phyloP scores from a whole-genome alignment of 345 rosid species.

The Melaleuca alternifolia region DNA sequence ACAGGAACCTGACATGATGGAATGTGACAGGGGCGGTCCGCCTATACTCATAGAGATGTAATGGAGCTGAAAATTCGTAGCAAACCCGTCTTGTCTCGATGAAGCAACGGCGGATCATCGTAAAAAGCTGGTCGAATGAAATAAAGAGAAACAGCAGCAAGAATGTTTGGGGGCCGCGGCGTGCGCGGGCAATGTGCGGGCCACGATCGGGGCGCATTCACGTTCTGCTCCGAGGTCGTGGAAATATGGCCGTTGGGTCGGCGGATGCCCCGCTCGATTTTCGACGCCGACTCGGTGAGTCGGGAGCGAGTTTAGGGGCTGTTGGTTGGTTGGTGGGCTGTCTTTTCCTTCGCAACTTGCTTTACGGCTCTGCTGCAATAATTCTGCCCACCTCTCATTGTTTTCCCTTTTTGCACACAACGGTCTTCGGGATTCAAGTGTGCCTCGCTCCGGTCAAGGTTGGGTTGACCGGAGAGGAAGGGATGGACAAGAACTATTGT shows the following conservation, averaged over 20 bases:
- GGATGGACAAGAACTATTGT: background rate
- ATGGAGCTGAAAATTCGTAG: background rate
- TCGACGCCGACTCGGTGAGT: background rate
- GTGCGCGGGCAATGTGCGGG: background rate
- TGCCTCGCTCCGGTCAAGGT: background rate
- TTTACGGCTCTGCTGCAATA: background rate
- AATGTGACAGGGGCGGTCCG: too few species aligned
- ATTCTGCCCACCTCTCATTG: background rate
- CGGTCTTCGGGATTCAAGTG: background rate
- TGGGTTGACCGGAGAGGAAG: background rate
- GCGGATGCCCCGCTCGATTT: background rate
- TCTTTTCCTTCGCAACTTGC: background rate
- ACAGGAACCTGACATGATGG: fast-evolving
- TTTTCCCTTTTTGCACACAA: background rate
- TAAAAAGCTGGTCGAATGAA: background rate
- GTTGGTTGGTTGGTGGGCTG: background rate
- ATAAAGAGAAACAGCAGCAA: background rate
- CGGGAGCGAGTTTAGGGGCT: background rate
- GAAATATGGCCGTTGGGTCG: background rate
- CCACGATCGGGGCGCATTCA: background rate
- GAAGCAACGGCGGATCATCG: too few species aligned
- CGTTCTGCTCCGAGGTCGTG: background rate
- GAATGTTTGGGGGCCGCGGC: background rate
- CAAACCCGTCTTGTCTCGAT: background rate
- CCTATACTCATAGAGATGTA: background rate